Conservation (phyloP, 148 eudicot genomes). For the Amaranthus palmeri region DNA sequence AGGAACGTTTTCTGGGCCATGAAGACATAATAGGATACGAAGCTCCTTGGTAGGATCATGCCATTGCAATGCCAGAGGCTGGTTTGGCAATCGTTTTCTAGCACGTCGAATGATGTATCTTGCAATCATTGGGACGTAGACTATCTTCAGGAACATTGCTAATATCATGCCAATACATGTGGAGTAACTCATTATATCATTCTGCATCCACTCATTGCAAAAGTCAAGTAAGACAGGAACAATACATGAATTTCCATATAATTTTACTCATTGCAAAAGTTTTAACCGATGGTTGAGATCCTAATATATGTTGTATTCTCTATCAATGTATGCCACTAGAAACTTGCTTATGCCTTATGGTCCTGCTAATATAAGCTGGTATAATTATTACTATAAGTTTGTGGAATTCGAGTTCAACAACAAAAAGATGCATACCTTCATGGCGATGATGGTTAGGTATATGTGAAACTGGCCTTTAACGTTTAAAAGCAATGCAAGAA, state of each 20-base stretch:
- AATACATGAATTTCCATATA: too few relatives aligned
- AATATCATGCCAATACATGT: slow-evolving; percentile 62
- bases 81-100: slow-evolving; percentile 54
- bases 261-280: too few relatives aligned
- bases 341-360: too few relatives aligned
- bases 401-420: not conserved
- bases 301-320: too few relatives aligned
- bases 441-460: slow-evolving; percentile 60
- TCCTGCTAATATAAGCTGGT: too few relatives aligned
- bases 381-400: too few relatives aligned
- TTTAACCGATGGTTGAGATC: too few relatives aligned
- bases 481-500: slow-evolving; percentile 68
- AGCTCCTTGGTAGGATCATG: slow-evolving; percentile 52
- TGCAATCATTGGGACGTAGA: slow-evolving; percentile 68
- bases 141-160: slow-evolving; percentile 52
- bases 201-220: slow-evolving; percentile 34
- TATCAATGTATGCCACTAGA: too few relatives aligned
- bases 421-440: slow-evolving; percentile 36
- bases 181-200: slow-evolving; percentile 38
- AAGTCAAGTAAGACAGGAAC: not conserved
- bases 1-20: slow-evolving; percentile 57
- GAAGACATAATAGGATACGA: slow-evolving; percentile 60
- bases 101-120: slow-evolving; percentile 64
- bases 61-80: slow-evolving; percentile 82
- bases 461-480: slow-evolving; percentile 87